Percentiles rank a stretch among this genome's conserved stretches.
Evolutionary conservation across 1,284 basidiomycete species (phyloP).

Genomic region (Melanopsichium pennsylvanicum): DNA sequence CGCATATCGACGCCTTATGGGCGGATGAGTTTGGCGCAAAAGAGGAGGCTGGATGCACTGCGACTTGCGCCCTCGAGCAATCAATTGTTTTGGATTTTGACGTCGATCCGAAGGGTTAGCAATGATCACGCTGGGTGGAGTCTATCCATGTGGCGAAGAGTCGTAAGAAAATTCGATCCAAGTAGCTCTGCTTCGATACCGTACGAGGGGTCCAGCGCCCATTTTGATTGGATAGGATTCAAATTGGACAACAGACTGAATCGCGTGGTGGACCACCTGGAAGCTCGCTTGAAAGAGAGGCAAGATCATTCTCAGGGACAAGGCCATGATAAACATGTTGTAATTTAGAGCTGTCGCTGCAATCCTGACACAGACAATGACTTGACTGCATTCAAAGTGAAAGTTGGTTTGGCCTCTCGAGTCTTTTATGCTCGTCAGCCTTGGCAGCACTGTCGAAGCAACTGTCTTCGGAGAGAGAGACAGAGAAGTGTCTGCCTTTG

Average conservation of each 20-base stretch:
- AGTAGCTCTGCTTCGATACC: neutral
- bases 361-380: too few species aligned
- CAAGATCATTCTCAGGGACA: neutral
- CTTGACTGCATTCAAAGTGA: too few species aligned
- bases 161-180: slow-evolving; percentile 26
- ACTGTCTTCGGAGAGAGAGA: too few species aligned
- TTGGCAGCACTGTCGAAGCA: too few species aligned
- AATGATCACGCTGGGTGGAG: slow-evolving; percentile 34
- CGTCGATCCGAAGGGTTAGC: slow-evolving; percentile 36
- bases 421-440: too few species aligned
- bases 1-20: slow-evolving; percentile 16
- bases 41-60: slow-evolving; percentile 14
- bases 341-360: too few species aligned
- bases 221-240: slow-evolving; percentile 16
- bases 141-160: slow-evolving; percentile 35
- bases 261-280: slow-evolving; percentile 27
- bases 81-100: slow-evolving; percentile 44
- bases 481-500: too few species aligned
- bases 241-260: slow-evolving; percentile 23
- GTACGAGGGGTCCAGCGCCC: neutral
- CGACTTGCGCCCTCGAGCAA: slow-evolving; percentile 24
- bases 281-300: slow-evolving; percentile 6
- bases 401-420: too few species aligned
- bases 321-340: too few species aligned
- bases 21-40: slow-evolving; percentile 17